Conservation (phyloP, 441 rosid species). For the Aquilaria agallochum region DNA sequence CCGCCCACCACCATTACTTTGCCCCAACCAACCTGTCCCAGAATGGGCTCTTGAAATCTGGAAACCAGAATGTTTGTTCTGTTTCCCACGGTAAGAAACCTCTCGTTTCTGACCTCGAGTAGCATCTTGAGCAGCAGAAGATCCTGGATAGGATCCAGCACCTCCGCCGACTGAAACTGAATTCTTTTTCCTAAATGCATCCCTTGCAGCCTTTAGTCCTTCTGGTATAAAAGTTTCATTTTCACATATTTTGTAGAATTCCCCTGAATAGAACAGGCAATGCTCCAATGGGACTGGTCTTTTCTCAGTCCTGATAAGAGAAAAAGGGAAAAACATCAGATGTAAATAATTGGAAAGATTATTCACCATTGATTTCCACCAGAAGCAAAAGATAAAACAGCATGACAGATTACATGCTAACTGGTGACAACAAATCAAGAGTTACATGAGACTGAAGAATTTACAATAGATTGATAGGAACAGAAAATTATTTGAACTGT, state of each 20-base stretch:
- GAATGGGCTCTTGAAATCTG: constrained; percentile 46
- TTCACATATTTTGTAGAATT: constrained; percentile 85
- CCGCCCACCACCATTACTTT: constrained; percentile 53
- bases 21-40: constrained; percentile 34
- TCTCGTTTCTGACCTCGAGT: constrained; percentile 71
- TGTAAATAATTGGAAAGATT: no score
- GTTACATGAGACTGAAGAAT: constrained; percentile 3
- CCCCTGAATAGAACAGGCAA: constrained; percentile 86
- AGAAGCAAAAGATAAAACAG: no score
- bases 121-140: constrained; percentile 55
- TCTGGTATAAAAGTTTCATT: constrained; percentile 53
- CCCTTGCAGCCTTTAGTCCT: constrained; percentile 85
- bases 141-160: constrained; percentile 38
- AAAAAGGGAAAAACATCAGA: constrained; percentile 5
- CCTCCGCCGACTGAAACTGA: constrained; percentile 38
- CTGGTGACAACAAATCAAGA: constrained; percentile 8
- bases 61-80: constrained; percentile 69
- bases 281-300: constrained; percentile 99
- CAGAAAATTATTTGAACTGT: constrained; percentile 8
- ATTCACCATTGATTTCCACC: no score
- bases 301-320: constrained; percentile 67
- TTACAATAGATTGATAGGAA: background rate
- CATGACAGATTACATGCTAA: background rate
- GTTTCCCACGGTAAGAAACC: constrained; percentile 55
- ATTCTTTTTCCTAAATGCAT: constrained; percentile 69